Percentiles rank a stretch among this genome's conserved stretches.
These are phyloP conservation scores for Chalciporus sp. DNA, from an alignment of 1,284 basidiomycete species.

Conservation along the genomic window DNA sequence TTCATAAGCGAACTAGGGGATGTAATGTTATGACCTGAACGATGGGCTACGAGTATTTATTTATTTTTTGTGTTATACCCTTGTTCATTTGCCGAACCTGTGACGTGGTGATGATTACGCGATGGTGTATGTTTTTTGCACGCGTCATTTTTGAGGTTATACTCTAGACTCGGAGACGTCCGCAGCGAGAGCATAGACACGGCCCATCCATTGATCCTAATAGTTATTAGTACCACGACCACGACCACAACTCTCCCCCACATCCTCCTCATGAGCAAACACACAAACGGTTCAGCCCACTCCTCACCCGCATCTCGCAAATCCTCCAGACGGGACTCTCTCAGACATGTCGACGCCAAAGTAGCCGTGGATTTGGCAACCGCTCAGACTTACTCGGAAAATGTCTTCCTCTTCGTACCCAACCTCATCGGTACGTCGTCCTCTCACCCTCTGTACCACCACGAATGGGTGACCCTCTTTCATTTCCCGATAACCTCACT, in stretches of 20 bases:
- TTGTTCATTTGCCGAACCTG: conserved; percentile 3
- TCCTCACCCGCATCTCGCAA: conserved; percentile 14
- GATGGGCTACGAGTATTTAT: background rate
- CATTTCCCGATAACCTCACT: background rate
- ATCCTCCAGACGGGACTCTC: conserved; percentile 35
- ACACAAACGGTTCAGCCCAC: conserved; percentile 29
- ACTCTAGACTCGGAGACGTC: too few relatives aligned
- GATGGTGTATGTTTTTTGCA: conserved; percentile 15
- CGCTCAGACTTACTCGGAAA: conserved; percentile 82
- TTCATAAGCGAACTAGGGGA: too few relatives aligned
- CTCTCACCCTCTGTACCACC: background rate
- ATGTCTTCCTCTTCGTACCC: conserved; percentile 94
- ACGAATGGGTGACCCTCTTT: background rate
- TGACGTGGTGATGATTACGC: conserved; percentile 30
- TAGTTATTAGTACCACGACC: background rate
- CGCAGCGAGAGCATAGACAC: background rate
- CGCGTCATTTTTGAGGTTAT: conserved; percentile 22
- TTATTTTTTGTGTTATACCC: background rate
- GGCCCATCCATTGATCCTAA: too few relatives aligned
- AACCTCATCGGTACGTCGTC: conserved; percentile 84
- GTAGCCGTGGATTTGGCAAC: conserved; percentile 83
- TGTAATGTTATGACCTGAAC: background rate
- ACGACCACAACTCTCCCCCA: too few relatives aligned
- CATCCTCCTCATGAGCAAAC: conserved; percentile 27
- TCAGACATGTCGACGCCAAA: conserved; percentile 77